Conservation (phyloP, 2,329 filamentous ascomycete species). For the Paraphoma sp. region DNA sequence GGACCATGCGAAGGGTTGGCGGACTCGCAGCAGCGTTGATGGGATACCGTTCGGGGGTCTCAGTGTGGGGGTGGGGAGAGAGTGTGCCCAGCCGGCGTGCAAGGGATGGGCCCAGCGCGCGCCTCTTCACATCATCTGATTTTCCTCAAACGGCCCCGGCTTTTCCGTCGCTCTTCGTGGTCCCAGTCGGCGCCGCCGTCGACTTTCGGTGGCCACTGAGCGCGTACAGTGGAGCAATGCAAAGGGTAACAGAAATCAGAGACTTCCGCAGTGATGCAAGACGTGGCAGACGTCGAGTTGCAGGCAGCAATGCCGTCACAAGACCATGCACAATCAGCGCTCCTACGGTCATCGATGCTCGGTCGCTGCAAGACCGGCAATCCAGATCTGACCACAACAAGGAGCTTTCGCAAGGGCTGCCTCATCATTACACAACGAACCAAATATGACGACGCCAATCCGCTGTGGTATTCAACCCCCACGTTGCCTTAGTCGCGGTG, state of each 20-base stretch:
- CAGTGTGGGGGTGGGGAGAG: conserved; percentile 49
- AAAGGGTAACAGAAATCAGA: conserved; percentile 27
- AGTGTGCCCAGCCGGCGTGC: conserved; percentile 23
- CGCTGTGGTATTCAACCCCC: conserved; percentile 21
- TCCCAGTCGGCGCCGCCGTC: conserved; percentile 31
- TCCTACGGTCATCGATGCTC: conserved; percentile 19
- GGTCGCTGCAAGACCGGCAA: conserved; percentile 9
- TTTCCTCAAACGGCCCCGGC: conserved; percentile 25
- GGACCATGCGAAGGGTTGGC: conserved; percentile 41
- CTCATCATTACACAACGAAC: conserved; percentile 18
- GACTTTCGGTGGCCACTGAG: conserved; percentile 14
- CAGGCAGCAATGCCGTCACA: conserved; percentile 26
- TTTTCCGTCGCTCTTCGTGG: conserved; percentile 32
- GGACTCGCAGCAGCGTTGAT: conserved; percentile 41
- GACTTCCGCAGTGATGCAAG: conserved; percentile 30
- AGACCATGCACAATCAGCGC: conserved; percentile 34
- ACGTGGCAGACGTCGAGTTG: conserved; percentile 39
- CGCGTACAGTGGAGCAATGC: conserved; percentile 26
- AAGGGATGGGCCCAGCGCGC: conserved; percentile 19
- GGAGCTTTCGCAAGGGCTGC: conserved; percentile 5
- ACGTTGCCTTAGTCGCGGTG: conserved; percentile 30
- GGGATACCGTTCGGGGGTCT: conserved; percentile 35
- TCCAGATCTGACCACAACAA: conserved; percentile 5
- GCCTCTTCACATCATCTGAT: conserved; percentile 47
- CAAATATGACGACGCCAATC: conserved; percentile 15